phyloP scores from a whole-genome alignment of 768 basidiomycete genomes.

The Arthromyces matolae region DNA sequence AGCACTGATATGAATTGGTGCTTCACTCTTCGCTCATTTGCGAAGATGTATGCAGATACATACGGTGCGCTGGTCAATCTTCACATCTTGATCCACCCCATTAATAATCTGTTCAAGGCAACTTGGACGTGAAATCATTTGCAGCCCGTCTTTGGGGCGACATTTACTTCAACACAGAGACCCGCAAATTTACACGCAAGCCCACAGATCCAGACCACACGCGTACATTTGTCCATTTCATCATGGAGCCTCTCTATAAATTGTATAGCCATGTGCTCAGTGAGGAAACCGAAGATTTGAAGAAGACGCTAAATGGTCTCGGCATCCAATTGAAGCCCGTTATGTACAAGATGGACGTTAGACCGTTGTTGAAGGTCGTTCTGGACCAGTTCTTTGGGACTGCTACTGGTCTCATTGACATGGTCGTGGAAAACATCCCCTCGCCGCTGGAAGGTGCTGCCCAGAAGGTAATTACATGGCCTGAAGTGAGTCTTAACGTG shows the following conservation, averaged over 20 bases:
- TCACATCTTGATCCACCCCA: not conserved
- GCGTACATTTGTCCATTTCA: slow-evolving; percentile 92
- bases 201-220: slow-evolving; percentile 72
- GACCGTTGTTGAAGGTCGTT: slow-evolving; percentile 90
- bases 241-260: slow-evolving; percentile 95
- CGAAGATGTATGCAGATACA: slow-evolving; percentile 93
- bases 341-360: slow-evolving; percentile 98
- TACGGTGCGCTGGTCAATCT: slow-evolving; percentile 56
- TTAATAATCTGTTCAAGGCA: slow-evolving; percentile 38
- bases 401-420: slow-evolving; percentile 85
- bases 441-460: slow-evolving; percentile 62
- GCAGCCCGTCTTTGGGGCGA: slow-evolving; percentile 96
- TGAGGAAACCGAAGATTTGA: slow-evolving; percentile 87
- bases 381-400: slow-evolving; percentile 95
- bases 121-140: slow-evolving; percentile 80
- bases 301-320: slow-evolving; percentile 70
- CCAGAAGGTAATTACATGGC: slow-evolving; percentile 48
- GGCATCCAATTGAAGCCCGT: slow-evolving; percentile 86
- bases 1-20: slow-evolving; percentile 98
- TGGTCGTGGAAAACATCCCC: slow-evolving; percentile 88
- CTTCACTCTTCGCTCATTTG: slow-evolving; percentile 92
- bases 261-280: slow-evolving; percentile 93
- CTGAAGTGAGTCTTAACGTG: not conserved
- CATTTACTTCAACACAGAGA: slow-evolving; percentile 86
- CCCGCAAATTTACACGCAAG: slow-evolving; percentile 88